Conservation (phyloP, 208 protist genomes). For the Leishmania amazonensis region DNA sequence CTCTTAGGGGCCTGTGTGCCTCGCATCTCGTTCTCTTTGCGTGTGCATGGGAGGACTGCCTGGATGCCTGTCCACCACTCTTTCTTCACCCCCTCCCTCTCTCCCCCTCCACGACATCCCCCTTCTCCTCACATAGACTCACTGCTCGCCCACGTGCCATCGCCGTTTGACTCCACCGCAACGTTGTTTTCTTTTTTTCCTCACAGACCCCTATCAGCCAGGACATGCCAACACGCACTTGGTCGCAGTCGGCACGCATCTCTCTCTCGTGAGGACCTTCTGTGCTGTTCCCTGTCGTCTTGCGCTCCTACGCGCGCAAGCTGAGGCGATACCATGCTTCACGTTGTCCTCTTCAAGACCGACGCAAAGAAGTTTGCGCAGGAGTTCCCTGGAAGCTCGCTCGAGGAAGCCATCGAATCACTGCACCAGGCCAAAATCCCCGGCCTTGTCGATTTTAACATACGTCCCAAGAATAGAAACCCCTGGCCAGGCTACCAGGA, state of each 20-base stretch:
- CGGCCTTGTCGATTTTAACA: conserved; percentile 50
- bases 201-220: not conserved
- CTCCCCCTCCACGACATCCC: not conserved
- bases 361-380: conserved; percentile 41
- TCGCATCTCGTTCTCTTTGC: not conserved
- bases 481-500: conserved; percentile 68
- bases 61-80: not conserved
- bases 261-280: not conserved
- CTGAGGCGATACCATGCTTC: conserved; percentile 26
- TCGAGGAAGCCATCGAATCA: conserved; percentile 33
- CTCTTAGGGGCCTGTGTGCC: not conserved
- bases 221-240: not conserved
- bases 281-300: not conserved
- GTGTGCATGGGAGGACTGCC: not conserved
- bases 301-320: not conserved
- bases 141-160: not conserved
- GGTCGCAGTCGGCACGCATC: not conserved
- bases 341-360: conserved; percentile 71
- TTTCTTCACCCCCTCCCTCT: not conserved
- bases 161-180: not conserved
- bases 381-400: conserved; percentile 38
- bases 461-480: conserved; percentile 46
- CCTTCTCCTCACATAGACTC: not conserved
- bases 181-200: not conserved
- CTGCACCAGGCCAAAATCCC: conserved; percentile 45